phyloP scores from a whole-genome alignment of 2,329 filamentous ascomycete genomes.

The Colletotrichum magnum region DNA sequence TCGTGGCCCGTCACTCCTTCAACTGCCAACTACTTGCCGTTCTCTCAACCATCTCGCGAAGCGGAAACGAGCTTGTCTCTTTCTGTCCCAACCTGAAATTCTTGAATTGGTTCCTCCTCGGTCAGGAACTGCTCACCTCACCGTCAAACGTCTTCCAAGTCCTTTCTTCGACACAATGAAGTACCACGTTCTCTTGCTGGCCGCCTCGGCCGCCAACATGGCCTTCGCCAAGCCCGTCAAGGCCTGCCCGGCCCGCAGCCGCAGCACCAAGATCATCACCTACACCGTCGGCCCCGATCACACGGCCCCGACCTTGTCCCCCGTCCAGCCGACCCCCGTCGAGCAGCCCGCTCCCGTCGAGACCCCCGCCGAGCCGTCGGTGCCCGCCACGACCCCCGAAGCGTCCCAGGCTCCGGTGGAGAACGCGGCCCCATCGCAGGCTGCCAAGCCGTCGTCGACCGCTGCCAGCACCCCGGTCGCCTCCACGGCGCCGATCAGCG shows the following conservation, averaged over 20 bases:
- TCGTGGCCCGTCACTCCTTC: conserved; percentile 30
- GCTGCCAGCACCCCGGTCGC: conserved; percentile 20
- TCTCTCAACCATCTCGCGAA: conserved; percentile 19
- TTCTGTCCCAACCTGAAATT: not conserved
- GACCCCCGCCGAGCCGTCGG: conserved; percentile 14
- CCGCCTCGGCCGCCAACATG: conserved; percentile 37
- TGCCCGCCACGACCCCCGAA: conserved; percentile 19
- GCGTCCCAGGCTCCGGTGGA: conserved; percentile 15
- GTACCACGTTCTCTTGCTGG: conserved; percentile 39
- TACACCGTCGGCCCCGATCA: conserved; percentile 8
- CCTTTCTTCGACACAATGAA: conserved; percentile 39
- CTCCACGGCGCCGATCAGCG: conserved; percentile 18
- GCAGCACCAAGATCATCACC: conserved; percentile 29
- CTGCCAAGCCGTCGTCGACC: conserved; percentile 4
- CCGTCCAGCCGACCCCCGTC: conserved; percentile 26
- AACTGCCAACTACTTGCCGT: conserved; percentile 17
- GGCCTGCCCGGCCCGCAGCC: conserved; percentile 15
- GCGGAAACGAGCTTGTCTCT: conserved; percentile 5
- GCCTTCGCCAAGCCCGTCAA: conserved; percentile 38
- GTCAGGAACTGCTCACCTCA: conserved; percentile 1
- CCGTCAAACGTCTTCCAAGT: conserved; percentile 8
- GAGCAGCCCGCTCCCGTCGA: conserved; percentile 22
- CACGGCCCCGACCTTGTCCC: conserved; percentile 13
- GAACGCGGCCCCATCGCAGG: conserved; percentile 4
- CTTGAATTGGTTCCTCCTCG: conserved; percentile 17